Evolutionary conservation across 78 protist genomes (phyloP), one percentile per base, ranked within the genome.

Genomic region (Dictyostelium capitatum): DNA sequence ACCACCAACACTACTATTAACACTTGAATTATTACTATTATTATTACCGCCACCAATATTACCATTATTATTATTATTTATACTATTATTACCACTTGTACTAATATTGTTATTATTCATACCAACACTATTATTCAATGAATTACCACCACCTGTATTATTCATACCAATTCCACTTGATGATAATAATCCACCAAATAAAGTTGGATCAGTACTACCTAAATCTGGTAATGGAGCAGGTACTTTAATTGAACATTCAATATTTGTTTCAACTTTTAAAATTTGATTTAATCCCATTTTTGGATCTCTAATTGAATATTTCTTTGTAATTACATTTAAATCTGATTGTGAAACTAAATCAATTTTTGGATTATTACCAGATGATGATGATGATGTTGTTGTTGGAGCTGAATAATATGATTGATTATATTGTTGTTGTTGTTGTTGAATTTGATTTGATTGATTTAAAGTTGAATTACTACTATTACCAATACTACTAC

Each of bases 201-300:
- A n/a, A 6, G 48, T n/a, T 4, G 83, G 19, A 19, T 79, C 83
- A 9, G 70, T 54, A 7, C 32, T 32, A 12, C 93, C 93, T 6
- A 87, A 28, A 50, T 87, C 93, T 9, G 93, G 93, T 23, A 87
- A 47, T 10, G 85, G 77, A 25, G 83, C 79, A 15, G 93, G 84
- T 11, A 82, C 25, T 51, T 72, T 37, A 6, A 87, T 74, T 56
- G 30, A 87, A 48, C 83, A 77, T 6, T 87, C 93, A 14, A 50
- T 54, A 20, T 30, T 28, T 1, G 78, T 65, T 53, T 87, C 93
- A 43, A 87, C 85, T 6, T 80, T 62, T 62, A 87, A 30, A 12
- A 77, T 70, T 19, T 79, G 23, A 15, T 15, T 10, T 17, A 69
- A 51, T 53, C 80, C 41, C 30, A 32, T 67, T 2, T 82, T 67